These are phyloP conservation scores for Biancaea sappan DNA, from an alignment of 306 rosid species.

Conservation along the genomic window DNA sequence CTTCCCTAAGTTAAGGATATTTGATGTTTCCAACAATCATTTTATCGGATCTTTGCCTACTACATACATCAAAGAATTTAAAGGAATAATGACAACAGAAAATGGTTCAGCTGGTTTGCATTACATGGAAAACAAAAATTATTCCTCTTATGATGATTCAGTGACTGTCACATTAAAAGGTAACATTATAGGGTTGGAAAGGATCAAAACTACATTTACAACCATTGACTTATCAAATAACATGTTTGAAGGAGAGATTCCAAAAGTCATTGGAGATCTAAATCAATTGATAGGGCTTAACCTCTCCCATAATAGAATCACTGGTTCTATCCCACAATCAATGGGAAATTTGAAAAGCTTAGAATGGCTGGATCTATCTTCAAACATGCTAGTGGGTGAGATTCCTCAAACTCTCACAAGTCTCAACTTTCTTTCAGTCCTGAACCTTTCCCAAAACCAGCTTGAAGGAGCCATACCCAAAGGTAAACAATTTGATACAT, in stretches of 20 bases:
- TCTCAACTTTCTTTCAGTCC: not conserved
- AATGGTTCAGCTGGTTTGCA: not conserved
- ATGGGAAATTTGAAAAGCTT: slow-evolving; percentile 21
- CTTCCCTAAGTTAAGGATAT: slow-evolving; percentile 27
- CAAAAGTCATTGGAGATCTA: slow-evolving; percentile 25
- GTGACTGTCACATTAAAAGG: slow-evolving; percentile 26
- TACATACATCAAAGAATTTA: slow-evolving; percentile 12
- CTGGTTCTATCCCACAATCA: slow-evolving; percentile 29
- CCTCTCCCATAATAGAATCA: slow-evolving; percentile 34
- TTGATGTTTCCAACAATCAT: slow-evolving; percentile 39
- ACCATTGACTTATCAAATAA: slow-evolving; percentile 35
- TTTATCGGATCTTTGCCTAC: slow-evolving; percentile 30
- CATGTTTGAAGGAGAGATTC: slow-evolving; percentile 36
- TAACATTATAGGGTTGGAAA: not conserved
- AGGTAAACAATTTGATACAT: not conserved
- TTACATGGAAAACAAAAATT: not conserved
- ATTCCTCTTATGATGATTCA: not conserved
- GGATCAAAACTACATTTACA: slow-evolving; percentile 9
- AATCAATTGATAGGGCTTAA: slow-evolving; percentile 30
- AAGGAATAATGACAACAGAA: slow-evolving; percentile 26
- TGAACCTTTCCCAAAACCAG: slow-evolving; percentile 36
- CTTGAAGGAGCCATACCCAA: slow-evolving; percentile 34
- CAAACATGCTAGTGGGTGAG: slow-evolving; percentile 7
- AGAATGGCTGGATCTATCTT: slow-evolving; percentile 28
- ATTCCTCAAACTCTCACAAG: slow-evolving; percentile 24